Conservation (phyloP, 1,284 basidiomycete species). For the Rhodotorula sp. region DNA sequence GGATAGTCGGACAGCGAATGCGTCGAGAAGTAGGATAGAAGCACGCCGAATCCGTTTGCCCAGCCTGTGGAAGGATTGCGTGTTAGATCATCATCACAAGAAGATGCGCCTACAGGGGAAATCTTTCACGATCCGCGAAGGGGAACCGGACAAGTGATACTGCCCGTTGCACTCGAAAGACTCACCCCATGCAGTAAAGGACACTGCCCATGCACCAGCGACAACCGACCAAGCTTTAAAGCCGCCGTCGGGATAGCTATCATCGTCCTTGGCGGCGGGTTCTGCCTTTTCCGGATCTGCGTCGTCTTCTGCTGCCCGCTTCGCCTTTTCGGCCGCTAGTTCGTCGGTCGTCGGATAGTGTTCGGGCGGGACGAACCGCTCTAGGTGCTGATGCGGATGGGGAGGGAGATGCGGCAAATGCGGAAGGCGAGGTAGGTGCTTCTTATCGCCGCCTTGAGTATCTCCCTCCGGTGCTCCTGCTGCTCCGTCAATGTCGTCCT, state of each 20-base stretch:
- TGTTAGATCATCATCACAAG: neutral
- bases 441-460: neutral
- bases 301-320: neutral
- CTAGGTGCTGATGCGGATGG: conserved; percentile 18
- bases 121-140: too few relatives aligned
- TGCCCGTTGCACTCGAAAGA: too few relatives aligned
- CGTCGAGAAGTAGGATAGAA: conserved; percentile 25
- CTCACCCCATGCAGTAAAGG: conserved; percentile 32
- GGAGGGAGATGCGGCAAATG: conserved; percentile 8
- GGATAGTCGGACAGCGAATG: neutral
- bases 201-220: conserved; percentile 30
- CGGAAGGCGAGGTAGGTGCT: neutral
- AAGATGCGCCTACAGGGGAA: neutral
- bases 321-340: conserved; percentile 13
- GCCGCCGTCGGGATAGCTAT: conserved; percentile 20
- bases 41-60: conserved; percentile 34
- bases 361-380: conserved; percentile 16
- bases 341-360: conserved; percentile 14
- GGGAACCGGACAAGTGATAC: too few relatives aligned
- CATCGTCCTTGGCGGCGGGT: neutral
- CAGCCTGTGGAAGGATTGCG: neutral
- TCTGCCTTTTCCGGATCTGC: conserved; percentile 7
- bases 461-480: neutral
- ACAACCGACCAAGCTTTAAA: conserved; percentile 28
- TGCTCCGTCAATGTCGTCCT: neutral